Conservation (phyloP, 2,329 filamentous ascomycete species). For the Paraphoma sp. region DNA sequence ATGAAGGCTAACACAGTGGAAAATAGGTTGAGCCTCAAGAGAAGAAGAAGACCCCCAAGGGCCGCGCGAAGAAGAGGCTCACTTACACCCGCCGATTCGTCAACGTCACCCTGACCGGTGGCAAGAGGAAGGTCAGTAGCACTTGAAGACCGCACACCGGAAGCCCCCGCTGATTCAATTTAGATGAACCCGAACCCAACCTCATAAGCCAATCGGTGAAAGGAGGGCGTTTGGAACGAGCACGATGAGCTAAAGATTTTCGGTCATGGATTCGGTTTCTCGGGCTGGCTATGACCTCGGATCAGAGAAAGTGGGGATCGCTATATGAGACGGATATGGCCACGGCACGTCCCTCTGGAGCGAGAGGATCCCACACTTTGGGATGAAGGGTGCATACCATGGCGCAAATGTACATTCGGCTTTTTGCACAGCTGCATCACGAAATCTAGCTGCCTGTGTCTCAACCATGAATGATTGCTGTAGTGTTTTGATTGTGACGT, state of each 20-base stretch:
- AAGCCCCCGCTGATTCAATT: constrained; percentile 17
- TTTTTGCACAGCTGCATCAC: constrained; percentile 43
- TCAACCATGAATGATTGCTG: constrained; percentile 10
- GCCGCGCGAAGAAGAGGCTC: constrained; percentile 95
- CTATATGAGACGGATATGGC: constrained; percentile 34
- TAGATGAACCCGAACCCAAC: constrained; percentile 90
- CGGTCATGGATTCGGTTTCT: constrained; percentile 46
- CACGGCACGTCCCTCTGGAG: constrained; percentile 36
- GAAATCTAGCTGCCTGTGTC: constrained; percentile 38
- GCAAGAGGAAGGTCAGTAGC: constrained; percentile 90
- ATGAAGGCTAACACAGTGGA: constrained; percentile 28
- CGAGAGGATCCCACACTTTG: constrained; percentile 42
- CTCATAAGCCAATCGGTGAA: constrained; percentile 57
- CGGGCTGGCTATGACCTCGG: constrained; percentile 48
- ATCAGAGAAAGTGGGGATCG: constrained; percentile 47
- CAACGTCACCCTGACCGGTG: constrained; percentile 95
- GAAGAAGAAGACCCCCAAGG: constrained; percentile 97
- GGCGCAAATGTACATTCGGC: constrained; percentile 48
- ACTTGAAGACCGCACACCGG: too few relatives aligned
- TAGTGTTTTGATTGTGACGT: background rate
- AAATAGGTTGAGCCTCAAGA: constrained; percentile 83
- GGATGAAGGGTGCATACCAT: constrained; percentile 50
- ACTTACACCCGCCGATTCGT: constrained; percentile 98
- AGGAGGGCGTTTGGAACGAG: constrained; percentile 35
- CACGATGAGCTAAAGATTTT: constrained; percentile 41